Base-by-base conservation (phyloP, 1,284 basidiomycete genomes). In the Cutaneotrichosporon dermatis region DNA sequence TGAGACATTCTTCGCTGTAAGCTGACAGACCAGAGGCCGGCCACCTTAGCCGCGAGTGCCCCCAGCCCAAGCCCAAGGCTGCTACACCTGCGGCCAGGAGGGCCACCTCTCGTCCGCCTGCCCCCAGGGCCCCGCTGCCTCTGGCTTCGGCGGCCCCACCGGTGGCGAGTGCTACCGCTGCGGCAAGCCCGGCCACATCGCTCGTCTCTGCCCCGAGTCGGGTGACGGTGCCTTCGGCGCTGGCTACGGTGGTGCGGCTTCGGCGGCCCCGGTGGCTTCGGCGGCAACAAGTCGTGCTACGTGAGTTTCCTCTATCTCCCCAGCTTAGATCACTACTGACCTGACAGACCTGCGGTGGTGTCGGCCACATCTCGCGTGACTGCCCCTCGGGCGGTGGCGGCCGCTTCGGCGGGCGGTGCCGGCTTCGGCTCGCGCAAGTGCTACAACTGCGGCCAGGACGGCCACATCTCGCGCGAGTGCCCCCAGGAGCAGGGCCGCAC, bases 391-490 rank as follows among this genome's bases (percentile, higher is more conserved):
- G 70, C 62, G 64, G 66, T 55, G 57, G 60, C 37, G 61, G 65
- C 49, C 42, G 57, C 43, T 54, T 51, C 51, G 54, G 56, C 49
- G 57, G 66, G 65, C 63, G 65, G 62, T 40, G 67, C 66, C 61
- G 69, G 67, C 55, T 66, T 62, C 61, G 66, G 67, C 58, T 61
- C 65, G 63, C 70, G 85, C 37, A 92, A 92, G 76, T 94, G 91
- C 80, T 93, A 92, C 82, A 93, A 93, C 80, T 94, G 91, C 80
- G 86, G 85, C 58, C 85, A 85, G 63, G 71, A 90, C 86, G 90
- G 90, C 46, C 90, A 92, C 74, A 89, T 92, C 68, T 78, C 76
- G 60, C 70, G 71, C 64, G 90, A 91, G 67, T 92, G 90, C 82
- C 83, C 88, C 58, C 85, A 90, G 69, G 71, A 74, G 74, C 88